Evolutionary conservation across 1,284 basidiomycete species (phyloP).

Genomic region (Malassezia japonica): DNA sequence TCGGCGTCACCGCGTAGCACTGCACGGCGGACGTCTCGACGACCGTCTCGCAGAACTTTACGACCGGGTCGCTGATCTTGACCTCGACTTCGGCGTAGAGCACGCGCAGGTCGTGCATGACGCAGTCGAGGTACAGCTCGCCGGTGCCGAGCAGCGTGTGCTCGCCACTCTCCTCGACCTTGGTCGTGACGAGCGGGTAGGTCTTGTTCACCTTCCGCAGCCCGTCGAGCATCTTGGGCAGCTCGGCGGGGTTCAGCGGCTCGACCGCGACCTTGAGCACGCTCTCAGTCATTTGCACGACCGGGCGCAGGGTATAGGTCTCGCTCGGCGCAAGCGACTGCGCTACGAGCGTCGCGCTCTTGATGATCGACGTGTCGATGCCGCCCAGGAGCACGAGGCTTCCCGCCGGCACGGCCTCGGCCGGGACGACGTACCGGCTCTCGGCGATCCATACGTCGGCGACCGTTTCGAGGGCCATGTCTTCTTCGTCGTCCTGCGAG

Average conservation of each 20-base stretch:
- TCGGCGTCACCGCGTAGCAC: conserved; percentile 96
- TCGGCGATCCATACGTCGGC: conserved; percentile 83
- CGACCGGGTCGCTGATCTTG: conserved; percentile 97
- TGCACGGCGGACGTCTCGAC: conserved; percentile 95
- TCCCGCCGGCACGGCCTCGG: conserved; percentile 78
- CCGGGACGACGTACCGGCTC: conserved; percentile 82
- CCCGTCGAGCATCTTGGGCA: conserved; percentile 97
- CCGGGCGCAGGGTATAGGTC: conserved; percentile 83
- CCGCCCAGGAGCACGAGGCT: conserved; percentile 86
- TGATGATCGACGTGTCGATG: conserved; percentile 84
- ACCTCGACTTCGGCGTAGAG: conserved; percentile 98
- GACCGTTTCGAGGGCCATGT: conserved; percentile 78
- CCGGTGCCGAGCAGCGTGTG: conserved; percentile 95
- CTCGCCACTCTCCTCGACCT: conserved; percentile 96
- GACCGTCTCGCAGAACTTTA: conserved; percentile 96
- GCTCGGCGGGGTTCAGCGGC: conserved; percentile 89
- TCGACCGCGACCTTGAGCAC: conserved; percentile 99
- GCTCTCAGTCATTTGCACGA: conserved; percentile 90
- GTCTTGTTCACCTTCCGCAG: conserved; percentile 94
- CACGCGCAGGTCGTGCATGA: conserved; percentile 86
- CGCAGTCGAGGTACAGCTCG: conserved; percentile 90
- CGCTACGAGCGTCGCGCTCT: conserved; percentile 70
- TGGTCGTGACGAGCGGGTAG: conserved; percentile 84
- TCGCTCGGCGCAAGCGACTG: conserved; percentile 55
- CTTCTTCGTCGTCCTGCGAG: conserved; percentile 94